Conservation (phyloP, 106 monocot genomes). For the Acorus gramineus region DNA sequence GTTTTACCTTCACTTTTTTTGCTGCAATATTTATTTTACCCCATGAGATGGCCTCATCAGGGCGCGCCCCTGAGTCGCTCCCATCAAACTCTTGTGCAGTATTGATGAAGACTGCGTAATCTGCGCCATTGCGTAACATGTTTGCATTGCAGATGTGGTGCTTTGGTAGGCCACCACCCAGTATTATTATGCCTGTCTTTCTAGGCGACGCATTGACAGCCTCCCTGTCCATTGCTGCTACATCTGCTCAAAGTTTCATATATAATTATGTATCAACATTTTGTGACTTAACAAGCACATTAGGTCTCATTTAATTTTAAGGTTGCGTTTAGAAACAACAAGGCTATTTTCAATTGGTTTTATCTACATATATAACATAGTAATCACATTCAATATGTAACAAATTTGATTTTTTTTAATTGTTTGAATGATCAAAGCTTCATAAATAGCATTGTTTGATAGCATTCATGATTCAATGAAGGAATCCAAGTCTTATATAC, state of each 20-base stretch:
- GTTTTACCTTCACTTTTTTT: slow-evolving; percentile 63
- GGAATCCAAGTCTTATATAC: slow-evolving; percentile 17
- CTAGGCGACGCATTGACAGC: slow-evolving; percentile 63
- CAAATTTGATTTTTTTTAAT: too few species aligned
- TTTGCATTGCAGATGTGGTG: slow-evolving; percentile 93
- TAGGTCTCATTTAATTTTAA: neutral
- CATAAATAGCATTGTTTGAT: too few species aligned
- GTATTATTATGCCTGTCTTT: slow-evolving; percentile 86
- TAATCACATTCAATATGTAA: too few species aligned
- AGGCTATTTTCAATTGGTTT: too few species aligned
- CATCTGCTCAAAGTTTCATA: slow-evolving; percentile 40
- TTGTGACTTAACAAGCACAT: neutral
- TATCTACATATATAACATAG: too few species aligned
- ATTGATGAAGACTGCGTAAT: slow-evolving; percentile 91
- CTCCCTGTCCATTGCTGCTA: slow-evolving; percentile 74
- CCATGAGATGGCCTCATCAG: slow-evolving; percentile 97
- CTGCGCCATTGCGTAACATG: slow-evolving; percentile 88
- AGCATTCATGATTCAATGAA: neutral
- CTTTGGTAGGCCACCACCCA: slow-evolving; percentile 91
- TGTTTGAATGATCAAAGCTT: too few species aligned
- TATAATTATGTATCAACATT: neutral
- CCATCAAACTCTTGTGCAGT: slow-evolving; percentile 95
- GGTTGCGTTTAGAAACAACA: too few species aligned
- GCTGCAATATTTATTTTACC: slow-evolving; percentile 83
- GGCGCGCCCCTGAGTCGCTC: slow-evolving; percentile 93